phyloP scores from a whole-genome alignment of 1,139 yeast species.

The Sugiyamaella neomexicana region DNA sequence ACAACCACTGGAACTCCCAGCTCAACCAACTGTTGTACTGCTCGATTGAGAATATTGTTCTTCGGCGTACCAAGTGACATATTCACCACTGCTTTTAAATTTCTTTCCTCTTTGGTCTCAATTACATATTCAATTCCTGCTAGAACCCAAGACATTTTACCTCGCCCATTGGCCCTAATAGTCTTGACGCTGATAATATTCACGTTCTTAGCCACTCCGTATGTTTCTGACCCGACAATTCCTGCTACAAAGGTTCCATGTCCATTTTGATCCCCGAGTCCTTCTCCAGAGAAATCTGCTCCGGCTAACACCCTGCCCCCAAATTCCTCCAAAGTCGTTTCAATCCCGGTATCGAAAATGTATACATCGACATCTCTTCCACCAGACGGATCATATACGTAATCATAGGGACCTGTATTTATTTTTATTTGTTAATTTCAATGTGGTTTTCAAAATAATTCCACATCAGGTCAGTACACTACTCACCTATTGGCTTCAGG shows the following conservation, averaged over 20 bases:
- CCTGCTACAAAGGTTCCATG: constrained; percentile 92
- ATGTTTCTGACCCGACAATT: constrained; percentile 70
- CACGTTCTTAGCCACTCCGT: constrained; percentile 76
- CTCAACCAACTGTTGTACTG: constrained; percentile 66
- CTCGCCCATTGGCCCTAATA: constrained; percentile 62
- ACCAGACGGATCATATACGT: constrained; percentile 45
- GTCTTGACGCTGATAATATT: constrained; percentile 70
- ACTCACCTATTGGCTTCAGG: constrained; percentile 36
- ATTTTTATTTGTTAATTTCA: background rate
- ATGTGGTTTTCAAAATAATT: too few relatives aligned
- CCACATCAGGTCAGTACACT: background rate
- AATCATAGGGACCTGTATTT: constrained; percentile 37
- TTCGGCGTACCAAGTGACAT: constrained; percentile 74
- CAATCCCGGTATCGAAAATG: constrained; percentile 74
- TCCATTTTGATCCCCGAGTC: constrained; percentile 63
- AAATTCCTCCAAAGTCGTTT: constrained; percentile 57
- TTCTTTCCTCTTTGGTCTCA: constrained; percentile 35
- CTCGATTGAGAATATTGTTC: constrained; percentile 65
- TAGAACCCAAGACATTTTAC: constrained; percentile 59
- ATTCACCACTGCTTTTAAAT: constrained; percentile 66
- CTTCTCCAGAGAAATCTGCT: constrained; percentile 62
- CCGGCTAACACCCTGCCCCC: constrained; percentile 61
- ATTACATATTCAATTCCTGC: constrained; percentile 72
- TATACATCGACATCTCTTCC: constrained; percentile 66
- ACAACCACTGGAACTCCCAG: constrained; percentile 77